Evolutionary conservation across 441 rosid genomes (phyloP).

Genomic region (Jatropha multifida): DNA sequence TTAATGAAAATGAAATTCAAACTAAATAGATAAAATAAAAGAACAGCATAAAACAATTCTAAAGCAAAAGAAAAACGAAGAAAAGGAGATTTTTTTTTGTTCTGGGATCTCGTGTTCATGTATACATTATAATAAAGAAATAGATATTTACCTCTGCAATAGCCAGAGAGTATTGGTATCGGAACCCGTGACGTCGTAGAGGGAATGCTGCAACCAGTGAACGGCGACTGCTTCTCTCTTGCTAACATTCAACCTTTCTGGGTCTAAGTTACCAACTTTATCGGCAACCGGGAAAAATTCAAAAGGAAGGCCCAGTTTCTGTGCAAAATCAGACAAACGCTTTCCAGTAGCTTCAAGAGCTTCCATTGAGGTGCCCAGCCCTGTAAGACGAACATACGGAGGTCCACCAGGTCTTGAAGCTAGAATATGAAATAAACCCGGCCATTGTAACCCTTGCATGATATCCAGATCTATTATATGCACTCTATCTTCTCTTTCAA

Average conservation of each 20-base stretch:
- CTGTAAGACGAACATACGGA: conserved; percentile 89
- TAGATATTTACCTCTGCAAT: conserved; percentile 63
- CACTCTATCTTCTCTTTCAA: conserved; percentile 87
- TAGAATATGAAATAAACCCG: conserved; percentile 88
- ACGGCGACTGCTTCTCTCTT: conserved; percentile 94
- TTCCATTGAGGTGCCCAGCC: conserved; percentile 83
- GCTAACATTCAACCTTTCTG: conserved; percentile 65
- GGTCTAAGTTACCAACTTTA: conserved; percentile 81
- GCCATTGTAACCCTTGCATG: conserved; percentile 99
- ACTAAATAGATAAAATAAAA: background rate
- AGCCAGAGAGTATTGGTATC: conserved; percentile 81
- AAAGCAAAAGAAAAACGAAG: background rate
- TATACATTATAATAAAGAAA: background rate
- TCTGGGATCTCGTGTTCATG: conserved; percentile 26
- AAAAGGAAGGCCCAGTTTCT: conserved; percentile 81
- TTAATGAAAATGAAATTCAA: background rate
- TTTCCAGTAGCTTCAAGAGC: conserved; percentile 91
- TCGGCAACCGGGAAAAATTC: conserved; percentile 83
- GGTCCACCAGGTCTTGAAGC: conserved; percentile 92
- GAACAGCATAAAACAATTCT: background rate
- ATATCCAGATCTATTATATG: conserved; percentile 95
- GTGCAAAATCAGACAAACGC: conserved; percentile 85
- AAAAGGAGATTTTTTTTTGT: background rate
- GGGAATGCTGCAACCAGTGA: conserved; percentile 97
- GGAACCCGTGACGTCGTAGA: conserved; percentile 95